These are phyloP conservation scores for Diaporthe nobilis DNA, from an alignment of 2,329 filamentous ascomycete species.

Conservation along the genomic window DNA sequence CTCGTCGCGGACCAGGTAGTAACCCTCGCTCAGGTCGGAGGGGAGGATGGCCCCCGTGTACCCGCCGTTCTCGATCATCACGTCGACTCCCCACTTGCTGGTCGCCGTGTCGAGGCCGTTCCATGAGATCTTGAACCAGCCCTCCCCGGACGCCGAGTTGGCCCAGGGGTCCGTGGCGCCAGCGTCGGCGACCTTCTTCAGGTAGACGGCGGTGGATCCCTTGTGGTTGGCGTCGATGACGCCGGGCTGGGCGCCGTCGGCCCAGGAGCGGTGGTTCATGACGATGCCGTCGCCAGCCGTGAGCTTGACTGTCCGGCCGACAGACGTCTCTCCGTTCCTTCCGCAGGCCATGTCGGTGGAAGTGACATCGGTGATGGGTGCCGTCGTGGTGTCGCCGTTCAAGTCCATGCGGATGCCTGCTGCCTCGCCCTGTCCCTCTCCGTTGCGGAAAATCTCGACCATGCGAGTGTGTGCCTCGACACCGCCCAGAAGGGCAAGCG, in stretches of 20 bases:
- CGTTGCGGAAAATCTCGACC: slow-evolving; percentile 33
- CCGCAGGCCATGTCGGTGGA: slow-evolving; percentile 24
- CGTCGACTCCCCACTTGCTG: slow-evolving; percentile 17
- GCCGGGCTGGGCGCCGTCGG: slow-evolving; percentile 29
- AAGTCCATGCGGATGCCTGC: slow-evolving; percentile 21
- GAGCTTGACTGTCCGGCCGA: slow-evolving; percentile 17
- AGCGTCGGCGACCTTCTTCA: slow-evolving; percentile 15
- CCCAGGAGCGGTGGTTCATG: slow-evolving; percentile 25
- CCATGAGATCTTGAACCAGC: slow-evolving; percentile 34
- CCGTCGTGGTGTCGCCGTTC: slow-evolving; percentile 17
- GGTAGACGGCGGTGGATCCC: slow-evolving; percentile 28
- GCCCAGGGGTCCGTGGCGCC: slow-evolving; percentile 22
- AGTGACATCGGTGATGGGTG: not conserved
- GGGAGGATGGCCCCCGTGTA: slow-evolving; percentile 22
- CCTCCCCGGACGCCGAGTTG: not conserved
- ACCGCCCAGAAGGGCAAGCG: slow-evolving; percentile 23
- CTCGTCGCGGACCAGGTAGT: slow-evolving; percentile 32
- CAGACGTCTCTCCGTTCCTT: slow-evolving; percentile 6
- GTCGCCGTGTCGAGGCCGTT: slow-evolving; percentile 19
- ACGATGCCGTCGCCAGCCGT: slow-evolving; percentile 23
- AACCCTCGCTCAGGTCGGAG: slow-evolving; percentile 11
- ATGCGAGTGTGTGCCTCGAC: slow-evolving; percentile 31
- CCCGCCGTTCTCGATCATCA: slow-evolving; percentile 27
- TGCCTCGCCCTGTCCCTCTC: slow-evolving; percentile 24
- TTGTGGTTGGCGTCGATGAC: slow-evolving; percentile 32